A percentile compares a stretch with the other conserved stretches of the same genome.
phyloP scores from a whole-genome alignment of 441 rosid species.

The Geranium incanum region DNA sequence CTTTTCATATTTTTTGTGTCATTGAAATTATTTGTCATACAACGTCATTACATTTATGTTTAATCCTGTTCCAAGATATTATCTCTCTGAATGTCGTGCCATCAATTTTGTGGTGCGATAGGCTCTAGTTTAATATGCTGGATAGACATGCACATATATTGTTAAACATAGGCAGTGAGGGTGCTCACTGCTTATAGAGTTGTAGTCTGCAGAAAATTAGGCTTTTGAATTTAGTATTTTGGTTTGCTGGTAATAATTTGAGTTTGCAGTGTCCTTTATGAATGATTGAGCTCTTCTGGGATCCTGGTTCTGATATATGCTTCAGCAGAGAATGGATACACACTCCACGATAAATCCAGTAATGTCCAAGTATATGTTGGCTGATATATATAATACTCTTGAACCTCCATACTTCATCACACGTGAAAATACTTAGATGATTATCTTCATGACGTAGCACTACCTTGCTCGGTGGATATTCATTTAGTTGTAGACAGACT shows the following conservation, averaged over 20 bases:
- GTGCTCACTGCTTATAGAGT: background rate
- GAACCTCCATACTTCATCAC: background rate
- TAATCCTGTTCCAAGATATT: background rate
- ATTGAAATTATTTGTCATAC: background rate
- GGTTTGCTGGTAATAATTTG: constrained; percentile 3
- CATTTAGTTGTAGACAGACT: background rate
- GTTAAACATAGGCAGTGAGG: background rate
- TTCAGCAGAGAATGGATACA: background rate
- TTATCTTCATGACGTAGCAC: background rate
- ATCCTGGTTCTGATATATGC: background rate
- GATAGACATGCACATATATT: background rate
- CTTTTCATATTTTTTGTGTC: background rate
- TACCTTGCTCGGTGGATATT: background rate
- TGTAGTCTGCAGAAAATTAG: background rate
- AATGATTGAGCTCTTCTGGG: background rate
- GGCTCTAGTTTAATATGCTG: background rate
- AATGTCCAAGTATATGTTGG: background rate
- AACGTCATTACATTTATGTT: background rate
- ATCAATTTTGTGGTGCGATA: background rate
- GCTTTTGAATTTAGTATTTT: background rate
- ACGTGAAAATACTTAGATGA: background rate
- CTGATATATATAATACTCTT: background rate
- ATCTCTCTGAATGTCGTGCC: background rate
- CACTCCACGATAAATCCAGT: background rate
- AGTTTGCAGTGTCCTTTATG: background rate